These are phyloP conservation scores for Moniliella sp. DNA, from an alignment of 1,284 basidiomycete species.

Conservation along the genomic window DNA sequence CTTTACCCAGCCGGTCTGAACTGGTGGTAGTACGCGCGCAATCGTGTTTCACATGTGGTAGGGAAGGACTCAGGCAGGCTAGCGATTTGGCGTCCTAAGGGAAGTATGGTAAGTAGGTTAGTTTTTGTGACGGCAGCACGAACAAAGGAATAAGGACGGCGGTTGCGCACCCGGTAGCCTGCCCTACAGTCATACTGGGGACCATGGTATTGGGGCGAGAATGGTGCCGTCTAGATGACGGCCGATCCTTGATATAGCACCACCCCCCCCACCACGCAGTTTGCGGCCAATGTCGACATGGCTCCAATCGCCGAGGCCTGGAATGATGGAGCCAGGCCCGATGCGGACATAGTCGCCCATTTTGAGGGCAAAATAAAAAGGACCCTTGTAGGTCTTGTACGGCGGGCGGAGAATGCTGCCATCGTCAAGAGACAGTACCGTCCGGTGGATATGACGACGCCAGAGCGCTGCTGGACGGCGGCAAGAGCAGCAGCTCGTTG, in stretches of 20 bases:
- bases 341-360: slow-evolving; percentile 85
- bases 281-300: slow-evolving; percentile 68
- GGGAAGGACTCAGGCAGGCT: too few relatives aligned
- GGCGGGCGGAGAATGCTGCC: slow-evolving; percentile 55
- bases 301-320: slow-evolving; percentile 79
- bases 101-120: too few relatives aligned
- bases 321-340: slow-evolving; percentile 62
- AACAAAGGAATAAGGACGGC: too few relatives aligned
- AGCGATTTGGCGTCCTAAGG: too few relatives aligned
- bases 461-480: slow-evolving; percentile 3
- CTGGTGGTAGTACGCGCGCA: too few relatives aligned
- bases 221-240: slow-evolving; percentile 64
- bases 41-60: too few relatives aligned
- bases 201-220: too few relatives aligned
- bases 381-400: slow-evolving; percentile 45
- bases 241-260: slow-evolving; percentile 95
- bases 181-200: too few relatives aligned
- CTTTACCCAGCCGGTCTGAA: too few relatives aligned
- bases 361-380: slow-evolving; percentile 88
- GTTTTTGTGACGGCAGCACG: too few relatives aligned
- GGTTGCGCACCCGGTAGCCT: too few relatives aligned
- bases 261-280: slow-evolving; percentile 77
- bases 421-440: slow-evolving; percentile 71
- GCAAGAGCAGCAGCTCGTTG: not conserved
- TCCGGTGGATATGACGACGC: slow-evolving; percentile 75